Base-by-base conservation (phyloP, 1,139 yeast species). In the Saccharomyces hybrid region DNA sequence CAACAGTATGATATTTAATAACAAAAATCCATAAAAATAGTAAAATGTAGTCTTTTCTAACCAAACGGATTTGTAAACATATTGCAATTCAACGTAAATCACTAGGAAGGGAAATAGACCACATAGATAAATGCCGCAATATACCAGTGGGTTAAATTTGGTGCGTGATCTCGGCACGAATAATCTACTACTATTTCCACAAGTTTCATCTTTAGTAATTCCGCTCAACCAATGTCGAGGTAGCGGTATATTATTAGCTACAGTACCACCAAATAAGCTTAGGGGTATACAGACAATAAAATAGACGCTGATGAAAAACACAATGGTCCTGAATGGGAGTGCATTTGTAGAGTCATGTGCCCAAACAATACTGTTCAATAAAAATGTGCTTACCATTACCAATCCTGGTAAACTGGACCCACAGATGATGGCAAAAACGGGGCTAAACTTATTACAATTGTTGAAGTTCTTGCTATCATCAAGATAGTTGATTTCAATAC, bases 51-150 rank as follows among this genome's bases (percentile, higher is more conserved):
- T 81, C 69, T 86, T 86, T 63, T 86, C 90, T 56, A 85, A 74
- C 93, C 96, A 88, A 14, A 88, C 75, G 1, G 93, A 82, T 67
- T 86, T 83, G 73, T 86, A 84, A 41, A 88, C 80, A 68, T 83
- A 86, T 56, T 84, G 74, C 57, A 89, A 73, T 67, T 89, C 96
- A 76, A 47, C 96, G 62, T 84, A 84, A 0, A 80, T 61, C 9
- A 71, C 52, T 11, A 68, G 61, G 5, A 67, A 59, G 28, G 44
- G 47, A 27, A 52, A 54, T n/a, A 56, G 34, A 20, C 61, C 62
- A 50, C 59, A 48, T 16, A 38, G 11, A 38, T 38, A 38, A 16
- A 38, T 16, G 44, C 44, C 44, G n/a, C 44, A 38, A 16, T 38
- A 8, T 8, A 38, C 25, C 25, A 38, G 8, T 46, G 62, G 60